Conservation (phyloP, 176 grass and related monocot species). For the Aechmea fasciata region DNA sequence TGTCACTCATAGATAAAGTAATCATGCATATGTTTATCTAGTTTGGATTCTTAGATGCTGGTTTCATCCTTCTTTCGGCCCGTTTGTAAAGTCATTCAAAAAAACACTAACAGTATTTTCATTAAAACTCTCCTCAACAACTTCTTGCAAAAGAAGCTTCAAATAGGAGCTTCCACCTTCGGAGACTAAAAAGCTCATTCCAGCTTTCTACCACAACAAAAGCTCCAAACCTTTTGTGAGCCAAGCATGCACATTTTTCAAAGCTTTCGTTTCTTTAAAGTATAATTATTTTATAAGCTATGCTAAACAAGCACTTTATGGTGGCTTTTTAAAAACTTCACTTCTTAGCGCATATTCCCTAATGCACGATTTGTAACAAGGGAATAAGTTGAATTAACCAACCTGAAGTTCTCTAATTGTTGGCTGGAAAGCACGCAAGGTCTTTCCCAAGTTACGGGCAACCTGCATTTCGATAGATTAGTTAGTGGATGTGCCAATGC, state of each 20-base stretch:
- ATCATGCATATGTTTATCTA: conserved; percentile 8
- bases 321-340: background rate
- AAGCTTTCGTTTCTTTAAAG: too few relatives aligned
- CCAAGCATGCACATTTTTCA: too few relatives aligned
- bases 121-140: too few relatives aligned
- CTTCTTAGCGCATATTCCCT: background rate
- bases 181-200: too few relatives aligned
- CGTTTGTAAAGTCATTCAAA: too few relatives aligned
- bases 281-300: too few relatives aligned
- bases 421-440: conserved; percentile 85
- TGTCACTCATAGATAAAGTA: conserved; percentile 2
- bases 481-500: background rate
- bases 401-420: conserved; percentile 95
- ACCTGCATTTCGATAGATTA: conserved; percentile 38
- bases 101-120: too few relatives aligned
- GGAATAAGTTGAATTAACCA: conserved; percentile 17
- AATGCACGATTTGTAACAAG: background rate
- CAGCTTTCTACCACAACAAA: background rate
- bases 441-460: conserved; percentile 86
- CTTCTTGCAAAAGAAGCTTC: too few relatives aligned
- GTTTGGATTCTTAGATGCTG: background rate
- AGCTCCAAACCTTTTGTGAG: too few relatives aligned
- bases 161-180: too few relatives aligned
- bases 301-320: background rate
- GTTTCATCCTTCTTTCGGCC: background rate